Evolutionary conservation across 73 alveolate species (phyloP).

Genomic region (Blepharisma japonicum): DNA sequence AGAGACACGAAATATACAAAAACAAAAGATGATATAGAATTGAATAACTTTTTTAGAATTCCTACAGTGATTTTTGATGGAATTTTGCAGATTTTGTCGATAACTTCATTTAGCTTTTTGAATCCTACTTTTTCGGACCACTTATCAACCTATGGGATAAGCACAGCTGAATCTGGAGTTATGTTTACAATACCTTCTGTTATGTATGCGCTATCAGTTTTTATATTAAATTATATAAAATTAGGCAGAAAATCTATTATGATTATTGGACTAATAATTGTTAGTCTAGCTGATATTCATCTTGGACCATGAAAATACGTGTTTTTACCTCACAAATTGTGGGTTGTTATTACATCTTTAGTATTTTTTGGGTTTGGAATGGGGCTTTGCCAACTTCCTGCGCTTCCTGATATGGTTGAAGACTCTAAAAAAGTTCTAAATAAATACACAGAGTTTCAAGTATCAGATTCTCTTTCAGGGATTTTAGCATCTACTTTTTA

Average conservation of each 20-base stretch:
- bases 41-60: not conserved
- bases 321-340: slow-evolving; percentile 1
- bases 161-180: not conserved
- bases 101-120: not conserved
- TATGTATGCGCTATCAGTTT: not conserved
- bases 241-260: not conserved
- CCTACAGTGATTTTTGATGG: not conserved
- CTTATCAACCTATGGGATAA: not conserved
- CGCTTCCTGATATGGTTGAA: not conserved
- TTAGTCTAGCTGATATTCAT: not conserved
- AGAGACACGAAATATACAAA: not conserved
- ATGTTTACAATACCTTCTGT: slow-evolving; percentile 2
- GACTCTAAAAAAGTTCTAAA: not conserved
- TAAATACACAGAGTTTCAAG: not conserved
- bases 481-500: not conserved
- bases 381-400: not conserved
- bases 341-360: not conserved
- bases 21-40: not conserved
- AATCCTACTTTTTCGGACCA: slow-evolving; percentile 8
- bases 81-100: not conserved
- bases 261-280: not conserved
- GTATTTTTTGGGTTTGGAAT: not conserved
- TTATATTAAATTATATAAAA: not conserved
- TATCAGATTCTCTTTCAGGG: slow-evolving; percentile 11
- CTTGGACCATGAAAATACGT: not conserved